Conservation (phyloP, 2,329 filamentous ascomycete species). For the Thyridium curvatum region DNA sequence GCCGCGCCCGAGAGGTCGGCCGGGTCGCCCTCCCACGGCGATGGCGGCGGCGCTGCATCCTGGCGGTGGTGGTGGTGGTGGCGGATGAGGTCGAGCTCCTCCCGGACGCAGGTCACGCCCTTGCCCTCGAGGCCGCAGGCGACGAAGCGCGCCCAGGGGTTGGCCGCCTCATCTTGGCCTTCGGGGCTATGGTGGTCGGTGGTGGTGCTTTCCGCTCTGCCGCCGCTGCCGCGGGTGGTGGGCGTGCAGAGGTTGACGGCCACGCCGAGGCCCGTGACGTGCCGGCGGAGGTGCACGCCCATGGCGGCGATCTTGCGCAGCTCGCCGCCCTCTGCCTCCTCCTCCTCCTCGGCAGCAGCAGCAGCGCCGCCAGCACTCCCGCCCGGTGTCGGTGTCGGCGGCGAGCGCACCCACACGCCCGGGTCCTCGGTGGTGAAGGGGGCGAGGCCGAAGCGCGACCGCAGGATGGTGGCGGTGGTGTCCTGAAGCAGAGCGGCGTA, state of each 20-base stretch:
- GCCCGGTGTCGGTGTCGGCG: no score
- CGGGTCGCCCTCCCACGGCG: no score
- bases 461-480: conserved; percentile 62
- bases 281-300: conserved; percentile 82
- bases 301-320: conserved; percentile 79
- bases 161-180: conserved; percentile 46
- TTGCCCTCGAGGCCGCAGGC: conserved; percentile 82
- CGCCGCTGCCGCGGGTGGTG: conserved; percentile 21
- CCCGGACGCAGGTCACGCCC: conserved; percentile 66
- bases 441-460: conserved; percentile 47
- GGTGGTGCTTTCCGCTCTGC: no score
- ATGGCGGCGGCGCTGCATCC: no score
- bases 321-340: conserved; percentile 3
- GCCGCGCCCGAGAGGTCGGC: background rate
- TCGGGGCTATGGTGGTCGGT: conserved; percentile 19
- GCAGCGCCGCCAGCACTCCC: conserved; percentile 10
- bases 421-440: conserved; percentile 67
- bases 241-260: conserved; percentile 72
- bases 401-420: conserved; percentile 66
- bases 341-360: conserved; percentile 11
- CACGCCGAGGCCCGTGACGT: conserved; percentile 79
- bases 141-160: conserved; percentile 68
- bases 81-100: conserved; percentile 31
- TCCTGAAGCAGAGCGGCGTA: conserved; percentile 78
- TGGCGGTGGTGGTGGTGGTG: no score